These are phyloP conservation scores for Pseudonitzschia multiseries DNA, from an alignment of 108 stramenopile species.

Conservation along the genomic window DNA sequence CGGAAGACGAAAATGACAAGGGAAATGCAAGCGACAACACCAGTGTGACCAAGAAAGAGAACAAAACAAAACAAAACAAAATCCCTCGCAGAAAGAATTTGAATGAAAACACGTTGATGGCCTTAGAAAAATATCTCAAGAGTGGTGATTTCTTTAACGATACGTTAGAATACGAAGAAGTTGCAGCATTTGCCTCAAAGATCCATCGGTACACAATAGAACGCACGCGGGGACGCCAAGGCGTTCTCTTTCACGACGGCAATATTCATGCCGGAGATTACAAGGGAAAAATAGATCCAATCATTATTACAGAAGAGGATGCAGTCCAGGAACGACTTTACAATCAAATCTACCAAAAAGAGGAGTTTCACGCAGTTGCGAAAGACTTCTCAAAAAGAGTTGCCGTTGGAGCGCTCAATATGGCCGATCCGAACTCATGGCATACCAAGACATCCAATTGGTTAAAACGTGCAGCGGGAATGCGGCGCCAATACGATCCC, in stretches of 20 bases:
- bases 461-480: slow-evolving; percentile 30
- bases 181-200: neutral
- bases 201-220: slow-evolving; percentile 21
- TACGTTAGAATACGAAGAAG: slow-evolving; percentile 17
- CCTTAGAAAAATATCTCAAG: slow-evolving; percentile 12
- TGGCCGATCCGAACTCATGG: neutral
- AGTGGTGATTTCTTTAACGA: slow-evolving; percentile 10
- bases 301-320: neutral
- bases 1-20: neutral
- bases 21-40: neutral
- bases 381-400: slow-evolving; percentile 22
- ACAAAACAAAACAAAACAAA: neutral
- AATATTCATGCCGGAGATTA: slow-evolving; percentile 5
- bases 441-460: slow-evolving; percentile 30
- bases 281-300: neutral
- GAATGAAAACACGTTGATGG: slow-evolving; percentile 4
- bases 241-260: neutral
- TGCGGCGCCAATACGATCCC: slow-evolving; percentile 21
- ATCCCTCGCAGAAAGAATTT: neutral
- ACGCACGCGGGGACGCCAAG: slow-evolving; percentile 20
- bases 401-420: slow-evolving; percentile 1
- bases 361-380: slow-evolving; percentile 31
- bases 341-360: slow-evolving; percentile 25
- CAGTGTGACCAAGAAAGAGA: neutral
- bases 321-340: slow-evolving; percentile 15